Evolutionary conservation across 306 rosid species (phyloP).

Genomic region (Cyamopsis tetragonoloba): DNA sequence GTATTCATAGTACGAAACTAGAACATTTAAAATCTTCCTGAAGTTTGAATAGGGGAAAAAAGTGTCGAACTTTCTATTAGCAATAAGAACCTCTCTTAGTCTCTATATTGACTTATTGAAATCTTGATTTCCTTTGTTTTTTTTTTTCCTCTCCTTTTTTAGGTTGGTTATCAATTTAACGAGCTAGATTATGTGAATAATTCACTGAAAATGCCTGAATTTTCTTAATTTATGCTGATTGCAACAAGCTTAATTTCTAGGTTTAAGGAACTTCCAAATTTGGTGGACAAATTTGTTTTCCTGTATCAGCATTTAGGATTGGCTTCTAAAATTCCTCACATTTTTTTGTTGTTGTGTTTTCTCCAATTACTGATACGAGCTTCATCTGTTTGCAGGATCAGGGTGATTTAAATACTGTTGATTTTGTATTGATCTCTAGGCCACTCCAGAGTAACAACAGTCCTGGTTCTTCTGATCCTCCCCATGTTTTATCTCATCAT

Average conservation of each 20-base stretch:
- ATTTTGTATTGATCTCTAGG: slow-evolving; percentile 74
- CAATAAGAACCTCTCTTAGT: background rate
- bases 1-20: too few relatives aligned
- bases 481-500: slow-evolving; percentile 68
- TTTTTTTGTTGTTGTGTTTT: background rate
- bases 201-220: background rate
- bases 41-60: background rate
- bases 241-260: background rate
- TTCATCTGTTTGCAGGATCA: slow-evolving; percentile 36
- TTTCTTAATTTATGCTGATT: background rate
- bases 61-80: background rate
- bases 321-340: slow-evolving; percentile 1
- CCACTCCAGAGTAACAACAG: slow-evolving; percentile 38
- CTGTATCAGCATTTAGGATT: slow-evolving; percentile 5
- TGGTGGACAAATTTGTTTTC: background rate
- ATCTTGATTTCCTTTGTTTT: background rate
- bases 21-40: too few relatives aligned
- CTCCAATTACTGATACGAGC: slow-evolving; percentile 2
- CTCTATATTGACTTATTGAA: background rate
- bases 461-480: slow-evolving; percentile 46
- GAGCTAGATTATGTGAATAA: background rate
- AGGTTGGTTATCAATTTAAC: background rate
- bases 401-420: slow-evolving; percentile 63
- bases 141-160: too few relatives aligned
- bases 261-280: background rate